Base-by-base conservation (phyloP, 768 basidiomycete species). In the Calvatia gigantea region DNA sequence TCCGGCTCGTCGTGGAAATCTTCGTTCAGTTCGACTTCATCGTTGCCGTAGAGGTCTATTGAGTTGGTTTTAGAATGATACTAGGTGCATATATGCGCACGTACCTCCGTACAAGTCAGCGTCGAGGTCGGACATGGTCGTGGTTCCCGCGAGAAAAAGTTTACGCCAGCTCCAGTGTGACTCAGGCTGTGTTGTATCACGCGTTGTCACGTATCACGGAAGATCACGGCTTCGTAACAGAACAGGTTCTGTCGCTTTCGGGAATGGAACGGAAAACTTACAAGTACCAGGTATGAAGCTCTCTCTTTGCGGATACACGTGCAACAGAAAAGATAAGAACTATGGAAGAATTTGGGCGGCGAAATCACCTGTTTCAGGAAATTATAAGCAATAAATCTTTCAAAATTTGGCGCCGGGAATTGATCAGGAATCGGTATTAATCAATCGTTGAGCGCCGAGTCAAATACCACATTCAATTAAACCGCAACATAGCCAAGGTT, bases 61-160 rank as follows among this genome's bases (percentile, higher is more conserved):
- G 6, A 23, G 29, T 2, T 19, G 11, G 42, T 59, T n/a, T n/a
- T n/a, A 55, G 56, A 12, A 23, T 25, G 17, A 19, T 11, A 39
- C 5, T 43, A 44, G 7, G 11, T 27, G 6, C 9, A 35, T 27
- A 45, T 17, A 29, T 17, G 12, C 11, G n/a, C 21, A 65, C 84
- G 54, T 67, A 90, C 92, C 92, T 65, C 91, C 90, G 65, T 94
- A 94, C 51, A 94, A 80, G 70, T 94, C 92, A 72, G 89, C 89
- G 70, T 93, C 89, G 70, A 90, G 86, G 74, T 90, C 89, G 60
- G 86, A 84, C 88, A 88, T 88, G 63, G 70, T 71, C 58, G 61
- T 52, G 56, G 59, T 65, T 57, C 53, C 57, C 57, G 67, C 67
- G 67, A 70, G 74, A 39, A 46, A 45, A 57, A 49, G 35, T 45